A percentile compares a stretch with the other conserved stretches of the same genome.
Evolutionary conservation across 441 rosid species (phyloP).

Genomic region (Pelargonium australe): DNA sequence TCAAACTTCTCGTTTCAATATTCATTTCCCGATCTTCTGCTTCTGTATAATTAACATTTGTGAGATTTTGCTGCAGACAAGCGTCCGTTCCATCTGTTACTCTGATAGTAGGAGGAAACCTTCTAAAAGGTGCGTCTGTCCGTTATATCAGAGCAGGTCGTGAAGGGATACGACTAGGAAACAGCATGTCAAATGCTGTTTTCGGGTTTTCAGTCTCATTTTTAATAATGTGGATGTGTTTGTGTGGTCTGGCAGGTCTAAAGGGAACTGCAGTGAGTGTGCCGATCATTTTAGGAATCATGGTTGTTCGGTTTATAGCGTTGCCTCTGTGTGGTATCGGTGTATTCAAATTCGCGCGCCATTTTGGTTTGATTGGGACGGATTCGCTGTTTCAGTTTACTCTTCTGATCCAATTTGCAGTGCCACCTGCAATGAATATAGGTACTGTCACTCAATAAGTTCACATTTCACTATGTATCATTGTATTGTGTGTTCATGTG

Average conservation of each 20-base stretch:
- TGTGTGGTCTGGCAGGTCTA: conserved; percentile 22
- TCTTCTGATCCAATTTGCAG: conserved; percentile 39
- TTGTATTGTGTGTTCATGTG: background rate
- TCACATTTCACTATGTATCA: background rate
- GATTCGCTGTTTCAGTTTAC: conserved; percentile 33
- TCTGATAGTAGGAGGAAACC: conserved; percentile 35
- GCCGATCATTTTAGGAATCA: conserved; percentile 20
- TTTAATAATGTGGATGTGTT: background rate
- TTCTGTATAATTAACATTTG: background rate
- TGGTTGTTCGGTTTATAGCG: conserved; percentile 17
- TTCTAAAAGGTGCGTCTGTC: conserved; percentile 26
- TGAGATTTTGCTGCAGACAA: conserved; percentile 17
- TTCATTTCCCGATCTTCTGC: no score
- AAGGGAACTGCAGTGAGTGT: conserved; percentile 16
- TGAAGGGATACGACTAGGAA: no score
- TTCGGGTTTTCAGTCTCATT: no score
- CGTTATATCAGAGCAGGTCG: no score
- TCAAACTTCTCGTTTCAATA: background rate
- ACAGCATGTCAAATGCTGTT: no score
- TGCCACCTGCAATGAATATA: conserved; percentile 42
- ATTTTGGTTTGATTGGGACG: conserved; percentile 26
- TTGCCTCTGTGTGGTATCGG: conserved; percentile 27
- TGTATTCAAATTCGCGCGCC: conserved; percentile 28
- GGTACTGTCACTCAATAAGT: conserved; percentile 17
- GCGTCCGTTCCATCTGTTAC: conserved; percentile 32